Percentiles rank a stretch among this genome's conserved stretches.
These are phyloP conservation scores for Mariannaea elegans DNA, from an alignment of 2,329 filamentous ascomycete species.

Conservation along the genomic window DNA sequence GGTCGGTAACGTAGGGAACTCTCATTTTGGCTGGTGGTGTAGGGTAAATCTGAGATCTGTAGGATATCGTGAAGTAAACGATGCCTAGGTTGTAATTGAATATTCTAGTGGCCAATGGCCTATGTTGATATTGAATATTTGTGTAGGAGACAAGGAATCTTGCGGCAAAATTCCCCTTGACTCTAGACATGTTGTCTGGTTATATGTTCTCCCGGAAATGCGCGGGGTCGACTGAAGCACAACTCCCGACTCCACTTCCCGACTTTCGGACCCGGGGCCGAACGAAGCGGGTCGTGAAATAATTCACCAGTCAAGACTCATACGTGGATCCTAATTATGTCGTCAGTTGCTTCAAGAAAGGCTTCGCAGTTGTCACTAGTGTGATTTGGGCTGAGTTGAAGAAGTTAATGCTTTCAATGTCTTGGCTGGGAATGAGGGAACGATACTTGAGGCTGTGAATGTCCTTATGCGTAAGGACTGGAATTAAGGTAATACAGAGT, in stretches of 20 bases:
- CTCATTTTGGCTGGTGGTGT: slow-evolving; percentile 60
- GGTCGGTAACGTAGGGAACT: slow-evolving; percentile 70
- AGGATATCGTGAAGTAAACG: background rate
- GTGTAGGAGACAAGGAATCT: background rate
- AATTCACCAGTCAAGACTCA: background rate
- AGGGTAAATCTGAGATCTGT: slow-evolving; percentile 18
- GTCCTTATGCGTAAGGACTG: no score
- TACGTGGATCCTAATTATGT: background rate
- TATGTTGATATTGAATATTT: background rate
- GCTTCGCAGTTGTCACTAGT: no score
- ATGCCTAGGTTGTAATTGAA: background rate
- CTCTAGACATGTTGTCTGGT: slow-evolving; percentile 32
- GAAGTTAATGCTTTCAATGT: no score
- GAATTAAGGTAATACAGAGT: no score
- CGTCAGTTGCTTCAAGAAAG: no score
- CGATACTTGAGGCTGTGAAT: no score
- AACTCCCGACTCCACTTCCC: slow-evolving; percentile 42
- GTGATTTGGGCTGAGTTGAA: no score
- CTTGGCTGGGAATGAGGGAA: no score
- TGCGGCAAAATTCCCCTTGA: slow-evolving; percentile 6
- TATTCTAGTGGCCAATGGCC: background rate
- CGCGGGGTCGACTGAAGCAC: slow-evolving; percentile 37
- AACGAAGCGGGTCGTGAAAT: slow-evolving; percentile 25
- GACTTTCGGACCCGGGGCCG: slow-evolving; percentile 33
- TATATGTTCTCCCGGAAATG: slow-evolving; percentile 40